These are phyloP conservation scores for Candida wancherniae DNA, from an alignment of 805 yeast species.

Conservation along the genomic window DNA sequence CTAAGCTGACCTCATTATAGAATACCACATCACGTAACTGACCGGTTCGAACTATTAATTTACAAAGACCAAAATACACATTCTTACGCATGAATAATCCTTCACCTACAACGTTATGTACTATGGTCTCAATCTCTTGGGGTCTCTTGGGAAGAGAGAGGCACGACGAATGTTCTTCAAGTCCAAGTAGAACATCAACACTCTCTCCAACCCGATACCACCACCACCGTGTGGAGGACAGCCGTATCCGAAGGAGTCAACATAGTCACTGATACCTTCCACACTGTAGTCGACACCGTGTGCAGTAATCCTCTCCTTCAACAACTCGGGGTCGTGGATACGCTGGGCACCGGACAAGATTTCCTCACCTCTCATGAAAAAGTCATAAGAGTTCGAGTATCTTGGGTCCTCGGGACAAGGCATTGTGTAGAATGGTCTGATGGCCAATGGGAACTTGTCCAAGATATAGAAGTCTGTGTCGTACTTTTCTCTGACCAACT, in stretches of 20 bases:
- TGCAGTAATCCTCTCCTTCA: slow-evolving; percentile 72
- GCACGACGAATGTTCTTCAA: slow-evolving; percentile 97
- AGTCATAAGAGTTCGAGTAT: slow-evolving; percentile 96
- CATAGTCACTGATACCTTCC: slow-evolving; percentile 85
- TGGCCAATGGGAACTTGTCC: slow-evolving; percentile 95
- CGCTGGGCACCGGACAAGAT: slow-evolving; percentile 99
- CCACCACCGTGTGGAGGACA: slow-evolving; percentile 99
- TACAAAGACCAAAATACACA: background rate
- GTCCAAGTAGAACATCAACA: slow-evolving; percentile 95
- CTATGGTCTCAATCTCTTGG: slow-evolving; percentile 84
- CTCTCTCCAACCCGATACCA: slow-evolving; percentile 98
- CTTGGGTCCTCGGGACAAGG: slow-evolving; percentile 90
- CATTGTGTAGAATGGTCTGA: slow-evolving; percentile 99
- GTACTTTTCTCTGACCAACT: slow-evolving; percentile 85
- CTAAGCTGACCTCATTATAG: slow-evolving; percentile 13
- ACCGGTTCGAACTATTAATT: background rate
- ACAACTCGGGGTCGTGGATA: slow-evolving; percentile 85
- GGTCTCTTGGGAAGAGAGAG: slow-evolving; percentile 99
- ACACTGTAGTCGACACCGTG: slow-evolving; percentile 78
- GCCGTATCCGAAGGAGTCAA: slow-evolving; percentile 88
- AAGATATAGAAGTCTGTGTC: slow-evolving; percentile 96
- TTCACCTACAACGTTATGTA: background rate
- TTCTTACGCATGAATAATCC: background rate
- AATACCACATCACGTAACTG: slow-evolving; percentile 1
- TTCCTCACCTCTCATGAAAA: slow-evolving; percentile 99